These are phyloP conservation scores for Lentinula sp. DNA, from an alignment of 768 basidiomycete species.

Conservation along the genomic window DNA sequence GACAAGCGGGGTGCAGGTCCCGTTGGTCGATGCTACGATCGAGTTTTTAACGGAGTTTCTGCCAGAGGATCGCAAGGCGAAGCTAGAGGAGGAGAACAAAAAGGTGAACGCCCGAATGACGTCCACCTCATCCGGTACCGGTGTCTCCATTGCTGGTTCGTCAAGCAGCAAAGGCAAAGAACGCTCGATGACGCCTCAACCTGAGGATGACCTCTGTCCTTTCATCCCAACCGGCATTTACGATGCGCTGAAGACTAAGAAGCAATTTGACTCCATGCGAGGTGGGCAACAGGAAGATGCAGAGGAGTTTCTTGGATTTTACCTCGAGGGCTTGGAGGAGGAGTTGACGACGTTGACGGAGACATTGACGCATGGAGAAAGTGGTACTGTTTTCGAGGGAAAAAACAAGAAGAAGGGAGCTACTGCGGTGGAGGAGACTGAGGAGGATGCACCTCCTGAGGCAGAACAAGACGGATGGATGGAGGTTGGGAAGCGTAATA, in stretches of 20 bases:
- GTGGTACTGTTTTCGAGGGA: not conserved
- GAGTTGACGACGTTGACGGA: constrained; percentile 42
- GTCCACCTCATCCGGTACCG: not conserved
- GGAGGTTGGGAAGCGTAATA: constrained; percentile 89
- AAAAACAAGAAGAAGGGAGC: not conserved
- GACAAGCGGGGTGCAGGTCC: constrained; percentile 23
- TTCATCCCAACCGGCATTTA: constrained; percentile 87
- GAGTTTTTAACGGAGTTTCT: constrained; percentile 77
- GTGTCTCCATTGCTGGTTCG: not conserved
- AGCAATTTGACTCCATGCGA: constrained; percentile 90
- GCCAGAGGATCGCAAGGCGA: constrained; percentile 21
- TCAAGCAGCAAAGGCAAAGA: constrained; percentile 31
- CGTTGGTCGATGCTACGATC: constrained; percentile 63
- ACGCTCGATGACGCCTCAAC: not conserved
- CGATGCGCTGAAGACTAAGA: constrained; percentile 90
- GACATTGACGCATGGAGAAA: not conserved
- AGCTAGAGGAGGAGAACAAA: constrained; percentile 17
- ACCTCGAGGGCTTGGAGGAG: constrained; percentile 90
- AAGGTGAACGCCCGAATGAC: not conserved
- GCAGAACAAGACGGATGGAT: constrained; percentile 73
- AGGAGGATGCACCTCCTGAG: constrained; percentile 41
- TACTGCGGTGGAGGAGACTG: constrained; percentile 12
- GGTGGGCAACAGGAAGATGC: constrained; percentile 97
- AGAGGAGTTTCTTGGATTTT: constrained; percentile 98
- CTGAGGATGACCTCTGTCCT: constrained; percentile 48